These are phyloP conservation scores for Trametes cinnabarina DNA, from an alignment of 768 basidiomycete genomes.

Conservation along the genomic window DNA sequence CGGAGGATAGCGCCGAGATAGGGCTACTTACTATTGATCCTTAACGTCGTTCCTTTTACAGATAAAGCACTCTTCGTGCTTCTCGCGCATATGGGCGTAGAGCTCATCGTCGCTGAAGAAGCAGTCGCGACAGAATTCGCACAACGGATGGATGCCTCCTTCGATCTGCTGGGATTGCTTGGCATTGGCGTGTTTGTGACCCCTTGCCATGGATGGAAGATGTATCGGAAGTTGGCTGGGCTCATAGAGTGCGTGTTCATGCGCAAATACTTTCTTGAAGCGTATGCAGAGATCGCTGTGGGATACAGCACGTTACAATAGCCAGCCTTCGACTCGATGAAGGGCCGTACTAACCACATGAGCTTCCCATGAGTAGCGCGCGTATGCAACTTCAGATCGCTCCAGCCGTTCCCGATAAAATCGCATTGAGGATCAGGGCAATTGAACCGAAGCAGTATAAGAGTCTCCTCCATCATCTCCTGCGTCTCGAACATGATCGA, in stretches of 20 bases:
- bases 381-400: conserved; percentile 82
- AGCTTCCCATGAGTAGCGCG: conserved; percentile 70
- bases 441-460: conserved; percentile 90
- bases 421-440: conserved; percentile 85
- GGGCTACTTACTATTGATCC: conserved; percentile 78
- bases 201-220: conserved; percentile 61
- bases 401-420: conserved; percentile 85
- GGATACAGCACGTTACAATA: not conserved
- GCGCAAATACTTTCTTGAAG: conserved; percentile 90
- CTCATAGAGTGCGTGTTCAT: conserved; percentile 88
- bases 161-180: conserved; percentile 56
- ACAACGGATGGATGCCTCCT: conserved; percentile 73
- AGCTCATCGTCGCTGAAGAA: conserved; percentile 93
- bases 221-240: conserved; percentile 63
- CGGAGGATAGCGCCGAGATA: not conserved
- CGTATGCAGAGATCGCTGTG: conserved; percentile 81
- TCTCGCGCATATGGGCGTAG: conserved; percentile 89
- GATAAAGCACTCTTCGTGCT: conserved; percentile 94
- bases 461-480: conserved; percentile 94
- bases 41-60: conserved; percentile 80
- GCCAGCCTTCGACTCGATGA: not conserved
- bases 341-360: conserved; percentile 62
- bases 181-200: conserved; percentile 5
- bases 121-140: conserved; percentile 89
- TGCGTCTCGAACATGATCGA: conserved; percentile 83